Percentiles rank a stretch among this genome's conserved stretches.
These are phyloP conservation scores for Beauveria australis DNA, from an alignment of 2,329 filamentous ascomycete genomes.

Conservation along the genomic window DNA sequence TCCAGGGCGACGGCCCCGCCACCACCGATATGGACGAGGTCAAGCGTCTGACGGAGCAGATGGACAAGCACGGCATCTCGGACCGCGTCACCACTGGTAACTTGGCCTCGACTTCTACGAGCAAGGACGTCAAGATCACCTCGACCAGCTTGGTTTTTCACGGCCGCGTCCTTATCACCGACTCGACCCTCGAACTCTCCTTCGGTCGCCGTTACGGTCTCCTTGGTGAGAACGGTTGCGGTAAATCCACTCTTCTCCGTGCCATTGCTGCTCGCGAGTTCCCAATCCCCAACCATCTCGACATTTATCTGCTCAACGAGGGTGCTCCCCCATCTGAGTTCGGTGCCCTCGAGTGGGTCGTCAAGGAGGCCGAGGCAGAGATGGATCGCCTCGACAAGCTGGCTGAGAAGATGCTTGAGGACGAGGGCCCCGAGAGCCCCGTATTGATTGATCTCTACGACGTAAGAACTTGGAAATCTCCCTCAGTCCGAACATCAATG, in stretches of 20 bases:
- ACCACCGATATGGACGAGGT: conserved; percentile 66
- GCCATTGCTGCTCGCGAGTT: conserved; percentile 89
- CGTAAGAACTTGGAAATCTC: conserved; percentile 42
- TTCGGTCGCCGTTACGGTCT: conserved; percentile 90
- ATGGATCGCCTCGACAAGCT: conserved; percentile 81
- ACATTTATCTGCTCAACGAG: conserved; percentile 97
- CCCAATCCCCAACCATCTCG: conserved; percentile 90
- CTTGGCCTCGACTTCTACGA: conserved; percentile 71
- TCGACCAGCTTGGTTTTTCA: conserved; percentile 94
- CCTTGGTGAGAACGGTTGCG: conserved; percentile 97
- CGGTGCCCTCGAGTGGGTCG: conserved; percentile 94
- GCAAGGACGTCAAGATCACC: conserved; percentile 95
- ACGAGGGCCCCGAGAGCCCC: conserved; percentile 84
- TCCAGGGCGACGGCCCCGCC: conserved; percentile 54
- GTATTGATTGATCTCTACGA: conserved; percentile 93
- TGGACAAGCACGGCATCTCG: conserved; percentile 92
- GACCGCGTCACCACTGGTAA: conserved; percentile 98
- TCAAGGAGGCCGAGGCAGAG: conserved; percentile 87
- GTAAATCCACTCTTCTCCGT: conserved; percentile 97
- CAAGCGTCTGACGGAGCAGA: conserved; percentile 81
- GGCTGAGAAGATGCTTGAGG: conserved; percentile 84
- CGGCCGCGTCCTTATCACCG: conserved; percentile 89
- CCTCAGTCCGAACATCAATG: not conserved
- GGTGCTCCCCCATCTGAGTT: conserved; percentile 83
- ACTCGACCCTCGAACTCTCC: conserved; percentile 87